Evolutionary conservation across 2,329 filamentous ascomycete genomes (phyloP), one percentile per base, ranked within the genome.

Genomic region (Curvularia spicifera): DNA sequence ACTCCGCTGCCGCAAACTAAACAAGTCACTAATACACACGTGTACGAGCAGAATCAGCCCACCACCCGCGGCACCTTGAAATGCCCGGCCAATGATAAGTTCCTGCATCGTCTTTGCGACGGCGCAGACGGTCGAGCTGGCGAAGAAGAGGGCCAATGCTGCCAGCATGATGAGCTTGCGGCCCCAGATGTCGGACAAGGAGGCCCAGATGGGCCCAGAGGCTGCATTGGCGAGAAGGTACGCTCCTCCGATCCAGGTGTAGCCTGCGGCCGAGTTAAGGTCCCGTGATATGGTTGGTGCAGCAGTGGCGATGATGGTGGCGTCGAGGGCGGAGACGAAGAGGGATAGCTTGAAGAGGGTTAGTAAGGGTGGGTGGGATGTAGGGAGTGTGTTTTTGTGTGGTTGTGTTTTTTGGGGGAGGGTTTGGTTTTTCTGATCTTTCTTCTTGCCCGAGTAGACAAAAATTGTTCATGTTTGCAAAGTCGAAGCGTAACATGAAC

Each of bases 161-260:
- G 72, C 62, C 9, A 87, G 70, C 3, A 86, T 67, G 35, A 85
- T 83, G 2, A 79, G 76, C 62, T 86, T 86, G 1, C 84, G 79
- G 15, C 84, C 84, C 81, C 83, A 86, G 35, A 86, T 86, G 63
- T 87, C 84, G 3, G 79, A 82, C 1, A 84, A 65, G 50, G 84
- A 85, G 3, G 87, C 89, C 90, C 90, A 93, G n/a, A 89, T 84
- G 0, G 89, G 89, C 0, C 84, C 85, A 1, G 82, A 82, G 0
- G 89, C 87, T 0, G 89, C 87, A 67, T 86, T 87, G 15, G 87
- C 88, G 10, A 93, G 84, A 3, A 92, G 80, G 73, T 90, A 93
- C 0, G 90, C 86, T 28, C 84, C 87, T 0, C 90, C 90, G 59
- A 94, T 89, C 91, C 90, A 93, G 13, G 87, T 87, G 76, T 92